Conservation (phyloP, 2,329 filamentous ascomycete genomes). For the Lomentospora prolificans region DNA sequence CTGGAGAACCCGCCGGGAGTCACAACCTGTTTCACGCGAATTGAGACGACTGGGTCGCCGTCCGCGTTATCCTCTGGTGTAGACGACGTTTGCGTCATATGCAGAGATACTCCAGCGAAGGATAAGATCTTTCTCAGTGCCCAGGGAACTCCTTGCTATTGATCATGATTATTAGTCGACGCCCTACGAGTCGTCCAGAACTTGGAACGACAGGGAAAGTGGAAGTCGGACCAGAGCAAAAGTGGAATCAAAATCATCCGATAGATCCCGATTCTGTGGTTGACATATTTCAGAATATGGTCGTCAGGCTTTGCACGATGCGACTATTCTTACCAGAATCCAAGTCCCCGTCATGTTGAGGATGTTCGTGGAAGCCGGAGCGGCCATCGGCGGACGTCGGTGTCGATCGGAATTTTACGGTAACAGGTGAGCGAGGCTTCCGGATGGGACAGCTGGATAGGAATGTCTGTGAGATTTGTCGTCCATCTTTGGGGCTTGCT, state of each 20-base stretch:
- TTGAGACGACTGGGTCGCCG: neutral
- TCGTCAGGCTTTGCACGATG: neutral
- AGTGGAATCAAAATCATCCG: constrained; percentile 3
- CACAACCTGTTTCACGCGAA: neutral
- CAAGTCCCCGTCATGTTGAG: constrained; percentile 4
- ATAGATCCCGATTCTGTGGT: neutral
- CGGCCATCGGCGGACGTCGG: neutral
- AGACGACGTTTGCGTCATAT: neutral
- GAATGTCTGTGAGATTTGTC: neutral
- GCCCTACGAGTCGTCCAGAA: neutral
- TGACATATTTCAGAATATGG: neutral
- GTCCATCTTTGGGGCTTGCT: neutral
- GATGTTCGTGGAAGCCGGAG: neutral
- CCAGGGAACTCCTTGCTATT: constrained; percentile 1
- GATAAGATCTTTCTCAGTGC: neutral
- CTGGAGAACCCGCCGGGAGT: neutral
- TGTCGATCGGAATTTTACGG: neutral
- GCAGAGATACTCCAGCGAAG: neutral
- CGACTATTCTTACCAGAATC: neutral
- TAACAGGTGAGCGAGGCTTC: neutral
- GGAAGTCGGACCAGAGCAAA: neutral
- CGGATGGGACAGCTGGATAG: neutral
- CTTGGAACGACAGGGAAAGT: neutral
- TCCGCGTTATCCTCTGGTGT: neutral
- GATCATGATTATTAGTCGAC: neutral